A percentile compares a stretch with the other conserved stretches of the same genome.
Evolutionary conservation across 78 protist genomes (phyloP).

Genomic region (Monosiga brevicollis): DNA sequence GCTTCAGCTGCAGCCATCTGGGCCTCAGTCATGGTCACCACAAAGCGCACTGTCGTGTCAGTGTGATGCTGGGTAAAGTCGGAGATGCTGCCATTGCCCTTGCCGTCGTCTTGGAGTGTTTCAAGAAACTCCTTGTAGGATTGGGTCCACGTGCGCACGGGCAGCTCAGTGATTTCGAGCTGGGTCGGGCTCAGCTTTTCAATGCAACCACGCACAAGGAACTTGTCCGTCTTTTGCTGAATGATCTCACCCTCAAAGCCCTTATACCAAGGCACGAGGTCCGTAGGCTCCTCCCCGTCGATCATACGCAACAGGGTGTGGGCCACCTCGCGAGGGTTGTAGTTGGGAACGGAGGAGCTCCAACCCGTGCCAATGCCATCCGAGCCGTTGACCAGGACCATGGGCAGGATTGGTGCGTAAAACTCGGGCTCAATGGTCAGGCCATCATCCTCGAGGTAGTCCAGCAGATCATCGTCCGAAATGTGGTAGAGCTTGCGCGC

Average conservation of each 20-base stretch:
- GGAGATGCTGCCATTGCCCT: slow-evolving; percentile 21
- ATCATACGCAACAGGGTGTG: slow-evolving; percentile 37
- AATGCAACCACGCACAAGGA: slow-evolving; percentile 8
- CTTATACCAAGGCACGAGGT: slow-evolving; percentile 87
- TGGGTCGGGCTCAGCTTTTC: slow-evolving; percentile 10
- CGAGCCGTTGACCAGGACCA: slow-evolving; percentile 92
- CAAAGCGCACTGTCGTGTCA: slow-evolving; percentile 60
- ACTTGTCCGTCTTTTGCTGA: not conserved
- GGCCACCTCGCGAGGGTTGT: slow-evolving; percentile 82
- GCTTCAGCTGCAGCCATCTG: slow-evolving; percentile 14
- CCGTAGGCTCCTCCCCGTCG: slow-evolving; percentile 30
- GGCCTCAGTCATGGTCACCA: slow-evolving; percentile 15
- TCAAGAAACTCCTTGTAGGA: slow-evolving; percentile 60
- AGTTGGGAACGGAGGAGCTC: slow-evolving; percentile 64
- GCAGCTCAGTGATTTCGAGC: slow-evolving; percentile 55
- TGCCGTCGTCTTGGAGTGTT: slow-evolving; percentile 13
- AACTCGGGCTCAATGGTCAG: slow-evolving; percentile 77
- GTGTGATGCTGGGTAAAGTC: slow-evolving; percentile 79
- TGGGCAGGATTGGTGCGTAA: slow-evolving; percentile 95
- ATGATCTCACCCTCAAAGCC: slow-evolving; percentile 69
- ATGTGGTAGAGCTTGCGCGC: slow-evolving; percentile 73
- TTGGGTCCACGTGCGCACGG: slow-evolving; percentile 63
- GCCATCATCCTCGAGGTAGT: slow-evolving; percentile 88
- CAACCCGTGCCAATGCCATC: slow-evolving; percentile 97
- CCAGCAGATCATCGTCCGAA: slow-evolving; percentile 84